Percentiles rank a stretch among this genome's conserved stretches.
Conservation (phyloP, 2,329 filamentous ascomycete genomes). For the Cercospora zeae-maydis region DNA sequence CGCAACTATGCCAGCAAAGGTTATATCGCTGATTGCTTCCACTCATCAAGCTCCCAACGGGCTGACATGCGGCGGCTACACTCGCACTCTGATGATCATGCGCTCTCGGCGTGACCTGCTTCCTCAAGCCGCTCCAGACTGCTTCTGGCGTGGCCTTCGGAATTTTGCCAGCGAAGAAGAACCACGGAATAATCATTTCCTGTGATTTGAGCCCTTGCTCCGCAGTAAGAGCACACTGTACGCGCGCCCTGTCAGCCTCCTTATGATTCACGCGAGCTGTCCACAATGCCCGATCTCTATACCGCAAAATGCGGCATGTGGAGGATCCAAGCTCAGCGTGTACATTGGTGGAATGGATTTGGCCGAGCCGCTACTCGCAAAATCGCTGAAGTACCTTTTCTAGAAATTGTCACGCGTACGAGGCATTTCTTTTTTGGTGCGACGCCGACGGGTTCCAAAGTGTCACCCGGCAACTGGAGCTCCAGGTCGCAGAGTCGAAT, state of each 20-base stretch:
- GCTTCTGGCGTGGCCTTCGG: background rate
- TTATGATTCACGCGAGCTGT: background rate
- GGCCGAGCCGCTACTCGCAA: background rate
- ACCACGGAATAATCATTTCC: background rate
- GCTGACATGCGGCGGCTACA: background rate
- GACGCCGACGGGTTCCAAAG: background rate
- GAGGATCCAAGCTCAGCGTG: background rate
- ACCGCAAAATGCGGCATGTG: background rate
- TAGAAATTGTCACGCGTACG: background rate
- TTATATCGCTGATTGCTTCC: background rate
- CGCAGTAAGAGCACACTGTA: background rate
- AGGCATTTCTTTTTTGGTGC: background rate
- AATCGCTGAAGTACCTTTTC: background rate
- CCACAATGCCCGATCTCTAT: background rate
- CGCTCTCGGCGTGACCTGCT: background rate
- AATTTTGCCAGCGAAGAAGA: background rate
- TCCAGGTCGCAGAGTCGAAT: background rate
- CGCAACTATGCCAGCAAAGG: background rate
- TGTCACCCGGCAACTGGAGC: background rate
- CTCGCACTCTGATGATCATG: background rate
- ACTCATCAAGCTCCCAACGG: background rate
- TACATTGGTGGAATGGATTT: slow-evolving; percentile 9
- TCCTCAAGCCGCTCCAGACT: background rate
- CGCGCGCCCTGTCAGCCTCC: background rate
- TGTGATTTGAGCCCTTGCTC: background rate